Conservation (phyloP, 139 green algal species). For the Zygnema circumcarinatum region DNA sequence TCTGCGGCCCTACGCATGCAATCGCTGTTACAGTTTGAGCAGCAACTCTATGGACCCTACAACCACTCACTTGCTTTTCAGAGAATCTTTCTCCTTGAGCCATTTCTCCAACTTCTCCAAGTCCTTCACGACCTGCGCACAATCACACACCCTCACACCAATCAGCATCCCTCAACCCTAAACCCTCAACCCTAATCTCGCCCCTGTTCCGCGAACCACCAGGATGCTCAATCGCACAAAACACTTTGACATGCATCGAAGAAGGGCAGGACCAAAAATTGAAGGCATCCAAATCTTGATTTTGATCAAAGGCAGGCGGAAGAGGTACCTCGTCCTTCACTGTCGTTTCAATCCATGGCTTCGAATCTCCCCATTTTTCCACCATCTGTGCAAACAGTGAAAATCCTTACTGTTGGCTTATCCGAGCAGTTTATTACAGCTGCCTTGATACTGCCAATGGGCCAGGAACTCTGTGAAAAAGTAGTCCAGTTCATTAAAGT, state of each 20-base stretch:
- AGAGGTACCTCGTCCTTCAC: conserved; percentile 21
- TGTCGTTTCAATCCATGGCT: conserved; percentile 37
- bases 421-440: too few species aligned
- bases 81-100: conserved; percentile 29
- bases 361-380: conserved; percentile 1
- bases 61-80: not conserved
- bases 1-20: not conserved
- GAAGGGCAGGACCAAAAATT: too few species aligned
- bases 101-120: conserved; percentile 11
- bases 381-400: conserved; percentile 24
- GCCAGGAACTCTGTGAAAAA: too few species aligned
- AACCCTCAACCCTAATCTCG: too few species aligned
- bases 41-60: not conserved
- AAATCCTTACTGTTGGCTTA: not conserved
- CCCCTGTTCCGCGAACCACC: too few species aligned
- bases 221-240: too few species aligned
- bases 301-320: too few species aligned
- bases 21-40: not conserved
- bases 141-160: not conserved
- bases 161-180: too few species aligned
- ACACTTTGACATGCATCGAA: too few species aligned
- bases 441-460: too few species aligned
- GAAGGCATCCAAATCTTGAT: too few species aligned
- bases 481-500: too few species aligned
- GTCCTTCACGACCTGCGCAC: conserved; percentile 26